These are phyloP conservation scores for Evernia prunastri DNA, from an alignment of 495 filamentous ascomycete genomes.

Conservation along the genomic window DNA sequence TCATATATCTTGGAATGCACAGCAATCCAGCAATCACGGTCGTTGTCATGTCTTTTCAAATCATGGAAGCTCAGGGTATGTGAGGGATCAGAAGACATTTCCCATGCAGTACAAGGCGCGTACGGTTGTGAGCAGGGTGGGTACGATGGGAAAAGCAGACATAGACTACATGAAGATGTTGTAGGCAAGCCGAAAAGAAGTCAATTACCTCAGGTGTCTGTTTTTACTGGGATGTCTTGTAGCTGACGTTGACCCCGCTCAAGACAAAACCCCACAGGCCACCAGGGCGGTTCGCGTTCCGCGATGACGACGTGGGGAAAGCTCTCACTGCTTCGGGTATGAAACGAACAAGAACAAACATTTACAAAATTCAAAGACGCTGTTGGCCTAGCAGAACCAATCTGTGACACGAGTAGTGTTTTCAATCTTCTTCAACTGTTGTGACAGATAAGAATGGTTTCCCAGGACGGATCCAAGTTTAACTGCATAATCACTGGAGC, in stretches of 20 bases:
- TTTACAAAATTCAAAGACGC: neutral
- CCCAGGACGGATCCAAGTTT: constrained; percentile 30
- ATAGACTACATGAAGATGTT: neutral
- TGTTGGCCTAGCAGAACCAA: neutral
- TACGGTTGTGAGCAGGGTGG: neutral
- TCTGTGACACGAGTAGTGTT: too few relatives aligned
- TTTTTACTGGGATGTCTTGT: neutral
- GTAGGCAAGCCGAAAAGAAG: neutral
- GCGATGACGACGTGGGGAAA: constrained; percentile 17
- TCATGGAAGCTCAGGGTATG: constrained; percentile 57
- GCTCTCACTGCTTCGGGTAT: neutral
- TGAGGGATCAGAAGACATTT: constrained; percentile 1
- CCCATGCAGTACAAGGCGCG: neutral
- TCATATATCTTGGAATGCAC: constrained; percentile 90
- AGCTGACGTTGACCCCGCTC: neutral
- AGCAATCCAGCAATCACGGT: constrained; percentile 74
- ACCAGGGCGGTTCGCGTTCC: constrained; percentile 11
- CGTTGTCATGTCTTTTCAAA: constrained; percentile 72
- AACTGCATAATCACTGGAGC: constrained; percentile 69
- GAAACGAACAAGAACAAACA: neutral
- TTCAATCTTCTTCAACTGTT: neutral
- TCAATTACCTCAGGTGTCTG: neutral
- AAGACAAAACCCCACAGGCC: neutral
- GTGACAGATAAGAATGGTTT: neutral
- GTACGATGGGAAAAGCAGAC: neutral